Base-by-base conservation (phyloP, 208 protist genomes). In the Trypanosoma caninum region DNA sequence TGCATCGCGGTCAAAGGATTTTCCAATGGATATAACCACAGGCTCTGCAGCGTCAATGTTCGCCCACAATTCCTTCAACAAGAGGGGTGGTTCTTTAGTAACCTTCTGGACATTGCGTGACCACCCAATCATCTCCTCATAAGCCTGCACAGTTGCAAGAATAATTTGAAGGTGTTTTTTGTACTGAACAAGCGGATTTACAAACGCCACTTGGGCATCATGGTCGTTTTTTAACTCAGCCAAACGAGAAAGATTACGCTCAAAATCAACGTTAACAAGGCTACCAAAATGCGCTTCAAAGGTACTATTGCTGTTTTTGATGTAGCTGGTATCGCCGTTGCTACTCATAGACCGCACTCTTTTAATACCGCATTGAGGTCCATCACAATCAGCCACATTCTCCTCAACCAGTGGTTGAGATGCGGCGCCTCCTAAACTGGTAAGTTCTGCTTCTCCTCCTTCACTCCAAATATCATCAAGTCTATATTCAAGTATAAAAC, bases 151-250 rank as follows among this genome's bases (percentile, higher is more conserved):
- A 11, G 80, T 77, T 27, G 72, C 55, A 20, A 90, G 38, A 59
- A 97, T 94, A 27, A 91, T 58, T 47, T 65, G 61, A 11, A 94
- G 65, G 65, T 93, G 76, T 64, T 91, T 93, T 40, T 84, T 86
- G 59, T 91, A 92, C 57, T 83, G 78, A 33, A 93, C 70, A 41
- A 93, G 74, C 0, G 89, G 84, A 59, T 97, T 89, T 9, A 94
- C 87, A 57, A 82, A 97, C 5, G 86, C 73, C 37, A 97, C 81
- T 48, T 83, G 57, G 37, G 65, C 37, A 44, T 59, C 44, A 44
- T 77, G 56, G 34, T 80, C 55, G 7, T 42, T 63, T 58, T 87
- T 83, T 58, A 96, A 70, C 27, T 92, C 84, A 0, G 72, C 75
- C 6, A 94, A 61, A 3, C 91, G 85, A 27, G 84, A 93, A 23